Evolutionary conservation across 768 basidiomycete genomes (phyloP), one percentile per base, ranked within the genome.

Genomic region (Favolaschia claudopus): DNA sequence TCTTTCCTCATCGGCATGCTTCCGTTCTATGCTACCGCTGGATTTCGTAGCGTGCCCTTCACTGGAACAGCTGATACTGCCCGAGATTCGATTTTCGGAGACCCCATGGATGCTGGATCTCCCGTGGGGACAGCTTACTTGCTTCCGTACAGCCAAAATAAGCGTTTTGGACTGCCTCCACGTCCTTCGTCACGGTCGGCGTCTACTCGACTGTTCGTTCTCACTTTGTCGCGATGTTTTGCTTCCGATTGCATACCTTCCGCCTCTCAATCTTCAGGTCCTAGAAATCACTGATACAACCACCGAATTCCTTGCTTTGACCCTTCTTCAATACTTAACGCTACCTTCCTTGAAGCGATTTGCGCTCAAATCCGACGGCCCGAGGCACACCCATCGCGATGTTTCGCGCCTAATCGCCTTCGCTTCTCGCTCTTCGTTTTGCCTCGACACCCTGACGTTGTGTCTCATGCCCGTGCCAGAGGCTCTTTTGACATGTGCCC

Each of bases 181-280:
- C n/a, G 31, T 57, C 15, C 39, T 57, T 14, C 55, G 46, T 22
- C 27, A 42, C 39, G 46, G 22, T 33, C 20, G 31, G 31, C 40
- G 17, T 33, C 38, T 57, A 20, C 22, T 24, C 24, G 4, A 24
- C 13, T 57, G 46, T 19, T 17, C 37, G 8, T 17, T 57, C 36
- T 28, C 19, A 24, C 17, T 57, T 5, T 19, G 24, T 36, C 43
- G 9, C 34, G 25, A 54, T 9, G 27, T n/a, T 37, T 19, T 1
- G 7, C 25, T 43, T 5, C n/a, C 24, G 31, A 10, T 37, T 34
- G 4, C 42, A n/a, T n/a, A n/a, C 19, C 31, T 37, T 36, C 33
- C 43, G 14, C 52, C 52, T 37, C 42, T 47, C 14, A 42, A 57
- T 36, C 55, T 57, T 32, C 45, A 40, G 38, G 39, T 19, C 20